Evolutionary conservation across 225 moss, liverwort and hornwort species (phyloP), one percentile per base, ranked within the genome.

Genomic region (Anthoceros angustus): DNA sequence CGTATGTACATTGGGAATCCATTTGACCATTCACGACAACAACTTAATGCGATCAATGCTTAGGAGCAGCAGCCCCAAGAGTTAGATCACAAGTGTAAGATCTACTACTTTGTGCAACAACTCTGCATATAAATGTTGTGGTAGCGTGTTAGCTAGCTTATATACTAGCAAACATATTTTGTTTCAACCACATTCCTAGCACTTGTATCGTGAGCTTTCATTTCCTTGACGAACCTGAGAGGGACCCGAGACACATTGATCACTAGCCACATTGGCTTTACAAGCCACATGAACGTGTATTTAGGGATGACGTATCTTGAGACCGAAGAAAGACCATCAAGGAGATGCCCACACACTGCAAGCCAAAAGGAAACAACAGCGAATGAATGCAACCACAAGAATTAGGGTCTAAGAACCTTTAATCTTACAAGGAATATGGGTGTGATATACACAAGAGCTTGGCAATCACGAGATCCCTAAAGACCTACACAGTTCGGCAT

Each of bases 271-370:
- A 98, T 98, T 46, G 95, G 95, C 55, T 82, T 89, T 48, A 89
- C 95, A 64, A 98, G 84, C 95, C 95, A 98, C 79, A 87, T 87
- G 55, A 89, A 98, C 41, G 95, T 89, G 67, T 98, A 98, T 63
- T 92, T 98, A 12, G 95, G 95, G 67, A 98, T 98, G n/a, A n/a
- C n/a, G 66, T 98, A 98, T 86, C 88, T 88, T 26, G n/a, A 10
- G 1, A 11, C 20, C 40, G 14, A 39, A 23, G 25, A 49, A 43
- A 26, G 15, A 10, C 64, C 43, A 23, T 39, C 32, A 61, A 21
- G 55, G 21, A 48, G 46, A 67, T n/a, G 11, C 14, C 42, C 23
- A 67, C n/a, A 15, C 65, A 25, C 12, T 16, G 60, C 68, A 39
- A 64, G 66, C 49, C 46, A 60, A 9, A 50, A 63, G 6, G 32